Evolutionary conservation across 108 stramenopile species (phyloP), one percentile per base, ranked within the genome.

Genomic region (Nitzschia palea): DNA sequence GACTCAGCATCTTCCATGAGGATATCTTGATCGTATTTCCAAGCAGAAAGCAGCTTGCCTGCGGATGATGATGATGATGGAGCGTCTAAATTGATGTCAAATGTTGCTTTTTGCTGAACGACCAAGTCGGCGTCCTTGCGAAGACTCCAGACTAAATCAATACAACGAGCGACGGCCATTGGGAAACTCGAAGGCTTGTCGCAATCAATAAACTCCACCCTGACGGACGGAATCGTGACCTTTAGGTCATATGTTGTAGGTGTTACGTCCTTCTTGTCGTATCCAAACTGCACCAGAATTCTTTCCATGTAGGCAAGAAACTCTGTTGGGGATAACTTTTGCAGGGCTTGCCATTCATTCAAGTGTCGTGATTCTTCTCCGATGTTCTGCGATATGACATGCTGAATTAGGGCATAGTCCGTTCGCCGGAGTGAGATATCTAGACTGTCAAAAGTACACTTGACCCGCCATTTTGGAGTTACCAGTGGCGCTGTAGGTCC

Each of bases 211-310:
- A 78, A 60, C 12, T 42, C 52, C 45, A 62, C 43, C 9, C 51
- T 65, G 26, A 86, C 18, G 10, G 43, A 44, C 18, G 78, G 74
- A 2, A 78, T 62, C 0, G 23, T 14, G 43, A 81, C 23, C 4
- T 18, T 29, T 5, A 89, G 30, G 20, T 72, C 63, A 54, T 81
- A 92, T 1, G 91, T 92, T 25, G 86, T 88, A 25, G 87, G 86
- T 9, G 84, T 71, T 10, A 71, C 73, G 75, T 88, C 81, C 65
- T 88, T 89, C 45, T 87, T 84, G 59, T 92, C 91, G 52, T 92
- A 92, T 3, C 83, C 85, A 71, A 74, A 92, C 18, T 81, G 70
- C 4, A 92, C 88, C 32, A 85, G 54, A 20, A 83, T 73, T 20
- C 55, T 62, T 43, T 73, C 44, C 22, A 67, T 76, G 32, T 83